Percentiles rank a stretch among this genome's conserved stretches.
Evolutionary conservation across 768 basidiomycete genomes (phyloP).

Genomic region (Trametes sanguinea): DNA sequence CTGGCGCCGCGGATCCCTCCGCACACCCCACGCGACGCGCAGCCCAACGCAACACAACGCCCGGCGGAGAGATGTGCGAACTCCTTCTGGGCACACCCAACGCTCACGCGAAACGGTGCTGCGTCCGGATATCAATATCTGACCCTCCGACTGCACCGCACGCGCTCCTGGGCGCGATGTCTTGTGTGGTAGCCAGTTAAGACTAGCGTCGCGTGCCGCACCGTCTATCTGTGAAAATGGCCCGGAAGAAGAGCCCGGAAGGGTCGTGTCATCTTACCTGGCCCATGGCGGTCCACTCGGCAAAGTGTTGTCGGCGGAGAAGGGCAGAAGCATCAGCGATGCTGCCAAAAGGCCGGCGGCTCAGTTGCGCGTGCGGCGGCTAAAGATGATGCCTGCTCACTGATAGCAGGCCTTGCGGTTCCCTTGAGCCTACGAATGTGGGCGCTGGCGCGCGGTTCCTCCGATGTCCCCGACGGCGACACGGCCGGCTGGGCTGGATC

Average conservation of each 20-base stretch:
- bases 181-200: neutral
- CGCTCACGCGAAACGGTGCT: too few relatives aligned
- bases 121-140: too few relatives aligned
- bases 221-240: too few relatives aligned
- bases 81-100: too few relatives aligned
- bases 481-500: neutral
- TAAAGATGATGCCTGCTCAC: neutral
- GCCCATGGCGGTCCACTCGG: neutral
- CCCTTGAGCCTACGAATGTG: neutral
- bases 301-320: constrained; percentile 1
- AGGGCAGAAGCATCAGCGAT: neutral
- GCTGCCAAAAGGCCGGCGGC: constrained; percentile 1
- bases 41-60: neutral
- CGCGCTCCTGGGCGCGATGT: neutral
- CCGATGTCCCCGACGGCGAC: neutral
- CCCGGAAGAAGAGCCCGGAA: neutral
- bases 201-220: too few relatives aligned
- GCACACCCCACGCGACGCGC: neutral
- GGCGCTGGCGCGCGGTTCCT: neutral
- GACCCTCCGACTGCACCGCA: neutral
- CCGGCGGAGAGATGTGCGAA: neutral
- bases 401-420: neutral
- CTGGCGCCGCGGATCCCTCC: constrained; percentile 12
- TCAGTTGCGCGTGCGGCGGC: neutral
- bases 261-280: too few relatives aligned